Percentiles rank a stretch among this genome's conserved stretches.
Evolutionary conservation across 768 basidiomycete species (phyloP).

Genomic region (Lenzites betulinus): DNA sequence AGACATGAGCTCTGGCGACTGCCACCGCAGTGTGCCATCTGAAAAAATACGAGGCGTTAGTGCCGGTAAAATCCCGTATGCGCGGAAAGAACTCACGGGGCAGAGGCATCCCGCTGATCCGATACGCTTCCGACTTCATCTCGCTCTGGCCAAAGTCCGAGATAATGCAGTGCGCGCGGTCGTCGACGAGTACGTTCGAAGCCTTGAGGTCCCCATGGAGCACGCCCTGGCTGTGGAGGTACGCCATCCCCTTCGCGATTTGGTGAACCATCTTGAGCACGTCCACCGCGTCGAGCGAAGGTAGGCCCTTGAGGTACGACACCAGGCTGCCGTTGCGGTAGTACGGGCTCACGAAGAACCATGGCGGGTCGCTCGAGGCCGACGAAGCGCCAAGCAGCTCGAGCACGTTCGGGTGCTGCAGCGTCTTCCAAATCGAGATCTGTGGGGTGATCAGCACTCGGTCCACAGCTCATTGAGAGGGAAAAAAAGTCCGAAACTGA

Average conservation of each 20-base stretch:
- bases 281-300: conserved; percentile 42
- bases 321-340: conserved; percentile 65
- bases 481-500: not conserved
- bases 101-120: conserved; percentile 50
- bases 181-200: conserved; percentile 76
- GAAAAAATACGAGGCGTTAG: too few species aligned
- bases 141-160: conserved; percentile 85
- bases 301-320: conserved; percentile 49
- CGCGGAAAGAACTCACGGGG: conserved; percentile 24
- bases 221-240: conserved; percentile 67
- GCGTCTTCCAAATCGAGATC: conserved; percentile 60
- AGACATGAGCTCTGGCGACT: conserved; percentile 42
- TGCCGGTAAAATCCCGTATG: conserved; percentile 23
- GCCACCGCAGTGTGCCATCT: conserved; percentile 56
- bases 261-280: conserved; percentile 66
- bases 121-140: conserved; percentile 71
- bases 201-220: conserved; percentile 85
- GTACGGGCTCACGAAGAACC: conserved; percentile 65
- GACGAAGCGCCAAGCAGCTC: conserved; percentile 79
- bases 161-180: conserved; percentile 65
- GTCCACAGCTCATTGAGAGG: not conserved
- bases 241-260: conserved; percentile 80
- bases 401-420: conserved; percentile 71
- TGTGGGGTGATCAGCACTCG: not conserved
- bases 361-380: conserved; percentile 55